These are phyloP conservation scores for Leccinum boreale DNA, from an alignment of 768 basidiomycete genomes.

Conservation along the genomic window DNA sequence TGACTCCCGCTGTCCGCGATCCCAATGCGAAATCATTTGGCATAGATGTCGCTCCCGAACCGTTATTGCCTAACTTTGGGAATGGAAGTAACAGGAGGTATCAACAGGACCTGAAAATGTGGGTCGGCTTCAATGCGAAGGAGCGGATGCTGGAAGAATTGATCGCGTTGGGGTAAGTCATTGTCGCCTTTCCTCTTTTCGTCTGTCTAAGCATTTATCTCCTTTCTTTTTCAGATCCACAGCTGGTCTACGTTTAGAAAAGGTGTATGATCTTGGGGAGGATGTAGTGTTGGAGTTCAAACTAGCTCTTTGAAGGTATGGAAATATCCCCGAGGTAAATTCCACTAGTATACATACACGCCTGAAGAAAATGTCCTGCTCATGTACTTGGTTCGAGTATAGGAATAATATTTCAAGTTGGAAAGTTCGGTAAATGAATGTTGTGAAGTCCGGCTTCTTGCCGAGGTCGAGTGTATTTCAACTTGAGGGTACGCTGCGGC, in stretches of 20 bases:
- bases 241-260: conserved; percentile 21
- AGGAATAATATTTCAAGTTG: no score
- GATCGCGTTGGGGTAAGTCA: conserved; percentile 30
- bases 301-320: background rate
- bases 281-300: conserved; percentile 1
- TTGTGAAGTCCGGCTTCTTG: background rate
- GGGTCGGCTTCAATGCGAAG: conserved; percentile 38
- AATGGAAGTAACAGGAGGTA: conserved; percentile 39
- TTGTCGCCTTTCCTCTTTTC: background rate
- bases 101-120: conserved; percentile 46
- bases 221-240: conserved; percentile 4
- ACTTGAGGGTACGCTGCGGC: background rate
- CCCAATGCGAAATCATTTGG: conserved; percentile 4
- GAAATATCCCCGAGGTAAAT: background rate
- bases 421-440: no score
- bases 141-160: conserved; percentile 43
- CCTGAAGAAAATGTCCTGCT: no score
- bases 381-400: no score
- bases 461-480: background rate
- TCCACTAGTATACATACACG: no score
- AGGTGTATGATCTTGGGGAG: conserved; percentile 9
- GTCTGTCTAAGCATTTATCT: background rate
- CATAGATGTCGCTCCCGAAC: conserved; percentile 38
- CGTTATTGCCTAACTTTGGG: conserved; percentile 47
- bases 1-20: conserved; percentile 11